Evolutionary conservation across 2,329 filamentous ascomycete species (phyloP).

Genomic region (Phialophora chinensis): DNA sequence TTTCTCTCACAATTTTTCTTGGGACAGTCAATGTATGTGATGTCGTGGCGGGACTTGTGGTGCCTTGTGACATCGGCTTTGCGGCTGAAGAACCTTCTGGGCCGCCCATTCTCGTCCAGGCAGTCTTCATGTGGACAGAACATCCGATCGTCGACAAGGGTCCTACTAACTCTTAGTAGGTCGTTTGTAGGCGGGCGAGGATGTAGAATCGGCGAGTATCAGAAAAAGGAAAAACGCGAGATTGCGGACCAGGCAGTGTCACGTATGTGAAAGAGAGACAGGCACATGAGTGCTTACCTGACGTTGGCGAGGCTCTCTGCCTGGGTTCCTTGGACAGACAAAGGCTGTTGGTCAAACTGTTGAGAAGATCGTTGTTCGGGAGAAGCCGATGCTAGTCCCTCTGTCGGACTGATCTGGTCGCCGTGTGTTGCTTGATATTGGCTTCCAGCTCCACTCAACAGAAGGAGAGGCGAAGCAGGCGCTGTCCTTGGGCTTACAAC

Average conservation of each 20-base stretch:
- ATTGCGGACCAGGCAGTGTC: not conserved
- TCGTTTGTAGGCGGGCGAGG: not conserved
- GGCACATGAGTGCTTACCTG: constrained; percentile 5
- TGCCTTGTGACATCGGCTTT: constrained; percentile 59
- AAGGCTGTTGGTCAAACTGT: not conserved
- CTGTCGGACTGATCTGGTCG: not conserved
- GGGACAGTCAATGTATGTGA: constrained; percentile 52
- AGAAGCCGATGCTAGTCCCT: not conserved
- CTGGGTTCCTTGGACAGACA: not conserved
- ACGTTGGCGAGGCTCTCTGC: not conserved
- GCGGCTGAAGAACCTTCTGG: constrained; percentile 48
- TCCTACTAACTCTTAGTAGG: constrained; percentile 1
- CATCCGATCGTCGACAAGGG: not conserved
- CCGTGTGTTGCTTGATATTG: constrained; percentile 2
- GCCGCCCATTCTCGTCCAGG: constrained; percentile 33
- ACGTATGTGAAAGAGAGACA: not conserved
- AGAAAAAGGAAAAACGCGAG: not conserved
- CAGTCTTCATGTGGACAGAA: constrained; percentile 41
- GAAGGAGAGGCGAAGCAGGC: constrained; percentile 8
- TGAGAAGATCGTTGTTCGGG: not conserved
- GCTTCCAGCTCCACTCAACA: constrained; percentile 7
- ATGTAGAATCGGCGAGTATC: not conserved
- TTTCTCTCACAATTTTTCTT: constrained; percentile 53
- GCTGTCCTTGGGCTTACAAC: constrained; percentile 8
- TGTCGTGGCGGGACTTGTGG: constrained; percentile 52